Conservation (phyloP, 768 basidiomycete species). For the Calocybe gangraenosa region DNA sequence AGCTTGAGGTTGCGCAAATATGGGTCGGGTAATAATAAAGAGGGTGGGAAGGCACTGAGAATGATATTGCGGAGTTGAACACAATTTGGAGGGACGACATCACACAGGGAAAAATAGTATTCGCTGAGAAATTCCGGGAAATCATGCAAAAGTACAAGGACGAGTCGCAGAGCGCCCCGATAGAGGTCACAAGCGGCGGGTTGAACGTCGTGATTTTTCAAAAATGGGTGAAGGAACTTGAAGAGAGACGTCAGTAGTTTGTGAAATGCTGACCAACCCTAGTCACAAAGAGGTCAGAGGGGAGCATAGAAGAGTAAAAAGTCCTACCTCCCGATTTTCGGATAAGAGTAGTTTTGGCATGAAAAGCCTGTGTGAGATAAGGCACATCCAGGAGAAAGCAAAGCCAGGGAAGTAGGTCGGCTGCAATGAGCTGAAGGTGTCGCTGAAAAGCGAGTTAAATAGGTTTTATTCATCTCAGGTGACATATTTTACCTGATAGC, state of each 20-base stretch:
- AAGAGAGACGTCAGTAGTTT: constrained; percentile 90
- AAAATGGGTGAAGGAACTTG: constrained; percentile 91
- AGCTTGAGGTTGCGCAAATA: constrained; percentile 71
- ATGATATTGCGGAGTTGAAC: constrained; percentile 96
- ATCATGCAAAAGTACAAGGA: constrained; percentile 95
- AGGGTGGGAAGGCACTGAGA: constrained; percentile 89
- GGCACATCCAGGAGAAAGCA: constrained; percentile 96
- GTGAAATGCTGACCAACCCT: constrained; percentile 97
- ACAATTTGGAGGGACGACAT: constrained; percentile 88
- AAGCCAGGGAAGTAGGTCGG: constrained; percentile 97
- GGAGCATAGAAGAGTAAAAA: constrained; percentile 1
- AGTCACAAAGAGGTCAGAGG: constrained; percentile 10
- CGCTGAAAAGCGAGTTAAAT: constrained; percentile 41
- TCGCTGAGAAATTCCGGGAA: constrained; percentile 98
- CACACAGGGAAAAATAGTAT: constrained; percentile 94
- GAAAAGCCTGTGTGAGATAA: constrained; percentile 94
- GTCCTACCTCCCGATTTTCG: constrained; percentile 77
- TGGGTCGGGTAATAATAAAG: constrained; percentile 80
- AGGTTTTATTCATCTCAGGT: background rate
- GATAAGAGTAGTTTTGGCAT: constrained; percentile 92
- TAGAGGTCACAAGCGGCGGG: constrained; percentile 83
- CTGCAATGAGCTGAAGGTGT: constrained; percentile 93
- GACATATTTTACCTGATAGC: constrained; percentile 68
- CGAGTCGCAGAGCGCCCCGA: constrained; percentile 83
- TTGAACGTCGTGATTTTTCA: constrained; percentile 77